Evolutionary conservation across 345 rosid species (phyloP).

Genomic region (Gynandropsis gynandra): DNA sequence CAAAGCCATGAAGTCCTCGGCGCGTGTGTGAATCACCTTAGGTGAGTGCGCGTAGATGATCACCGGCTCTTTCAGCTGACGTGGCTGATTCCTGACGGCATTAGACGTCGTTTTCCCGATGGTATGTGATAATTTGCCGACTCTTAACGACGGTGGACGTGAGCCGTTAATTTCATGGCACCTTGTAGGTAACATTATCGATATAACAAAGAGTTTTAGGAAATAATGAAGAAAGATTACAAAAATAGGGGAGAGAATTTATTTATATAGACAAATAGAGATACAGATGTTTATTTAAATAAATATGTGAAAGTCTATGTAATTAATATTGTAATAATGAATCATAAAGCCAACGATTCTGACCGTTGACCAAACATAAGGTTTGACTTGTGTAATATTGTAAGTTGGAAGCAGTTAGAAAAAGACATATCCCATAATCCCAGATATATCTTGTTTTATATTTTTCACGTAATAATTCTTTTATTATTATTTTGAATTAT

Average conservation of each 20-base stretch:
- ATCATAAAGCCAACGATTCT: slow-evolving; percentile 43
- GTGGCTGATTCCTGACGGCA: slow-evolving; percentile 21
- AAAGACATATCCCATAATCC: slow-evolving; percentile 11
- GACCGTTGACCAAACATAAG: slow-evolving; percentile 59
- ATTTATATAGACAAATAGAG: neutral
- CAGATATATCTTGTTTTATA: neutral
- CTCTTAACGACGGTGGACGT: slow-evolving; percentile 33
- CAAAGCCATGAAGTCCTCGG: slow-evolving; percentile 72
- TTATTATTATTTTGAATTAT: neutral
- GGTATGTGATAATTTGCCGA: slow-evolving; percentile 36
- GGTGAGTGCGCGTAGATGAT: slow-evolving; percentile 67
- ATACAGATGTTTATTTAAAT: slow-evolving; percentile 4
- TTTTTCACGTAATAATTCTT: too few relatives aligned
- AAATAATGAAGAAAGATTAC: neutral
- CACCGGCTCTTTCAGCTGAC: slow-evolving; percentile 38
- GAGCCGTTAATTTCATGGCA: slow-evolving; percentile 28
- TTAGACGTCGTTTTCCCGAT: slow-evolving; percentile 31
- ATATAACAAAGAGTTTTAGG: neutral
- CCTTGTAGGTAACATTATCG: slow-evolving; percentile 32
- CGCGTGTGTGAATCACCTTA: slow-evolving; percentile 65
- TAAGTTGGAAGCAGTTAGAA: slow-evolving; percentile 12
- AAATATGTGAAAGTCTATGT: too few relatives aligned
- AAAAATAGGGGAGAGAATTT: slow-evolving; percentile 1
- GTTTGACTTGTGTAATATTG: slow-evolving; percentile 4
- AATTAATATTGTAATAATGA: neutral